These are phyloP conservation scores for Ophiostoma piceae DNA, from an alignment of 2,329 filamentous ascomycete genomes.

Conservation along the genomic window DNA sequence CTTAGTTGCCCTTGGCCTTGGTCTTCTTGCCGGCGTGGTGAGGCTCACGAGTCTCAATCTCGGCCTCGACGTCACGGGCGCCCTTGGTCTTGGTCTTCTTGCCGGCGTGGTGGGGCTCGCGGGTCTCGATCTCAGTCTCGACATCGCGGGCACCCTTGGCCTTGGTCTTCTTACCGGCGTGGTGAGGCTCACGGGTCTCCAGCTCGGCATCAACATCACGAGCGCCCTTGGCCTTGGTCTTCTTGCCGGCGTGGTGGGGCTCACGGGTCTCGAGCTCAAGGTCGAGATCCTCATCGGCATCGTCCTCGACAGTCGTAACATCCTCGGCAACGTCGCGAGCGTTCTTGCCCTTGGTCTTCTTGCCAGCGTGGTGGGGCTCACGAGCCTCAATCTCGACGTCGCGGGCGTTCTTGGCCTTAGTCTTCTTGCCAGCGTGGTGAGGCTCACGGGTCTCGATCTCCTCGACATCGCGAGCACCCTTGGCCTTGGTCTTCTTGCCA, in stretches of 20 bases:
- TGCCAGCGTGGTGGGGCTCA: constrained; percentile 26
- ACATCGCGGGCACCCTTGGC: background rate
- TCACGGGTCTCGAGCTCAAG: constrained; percentile 19
- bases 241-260: constrained; percentile 28
- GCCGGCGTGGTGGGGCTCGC: constrained; percentile 20
- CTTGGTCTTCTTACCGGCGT: constrained; percentile 29
- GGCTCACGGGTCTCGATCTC: constrained; percentile 24
- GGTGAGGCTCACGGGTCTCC: constrained; percentile 28
- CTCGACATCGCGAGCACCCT: background rate
- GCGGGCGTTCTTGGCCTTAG: background rate
- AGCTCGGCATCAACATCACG: background rate
- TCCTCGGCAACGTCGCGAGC: background rate
- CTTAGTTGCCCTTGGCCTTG: constrained; percentile 9
- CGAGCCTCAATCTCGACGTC: constrained; percentile 22
- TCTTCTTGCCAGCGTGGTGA: constrained; percentile 30
- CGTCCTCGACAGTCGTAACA: too few relatives aligned
- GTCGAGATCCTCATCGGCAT: background rate
- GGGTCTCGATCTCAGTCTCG: background rate
- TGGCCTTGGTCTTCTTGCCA: constrained; percentile 25
- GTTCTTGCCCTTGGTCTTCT: background rate
- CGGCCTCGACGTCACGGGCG: background rate
- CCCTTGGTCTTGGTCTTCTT: background rate
- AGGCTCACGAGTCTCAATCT: constrained; percentile 23
- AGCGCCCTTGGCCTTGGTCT: constrained; percentile 18
- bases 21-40: constrained; percentile 30